phyloP scores from a whole-genome alignment of 805 yeast genomes.

The Trichomonascus vanleenenianus region DNA sequence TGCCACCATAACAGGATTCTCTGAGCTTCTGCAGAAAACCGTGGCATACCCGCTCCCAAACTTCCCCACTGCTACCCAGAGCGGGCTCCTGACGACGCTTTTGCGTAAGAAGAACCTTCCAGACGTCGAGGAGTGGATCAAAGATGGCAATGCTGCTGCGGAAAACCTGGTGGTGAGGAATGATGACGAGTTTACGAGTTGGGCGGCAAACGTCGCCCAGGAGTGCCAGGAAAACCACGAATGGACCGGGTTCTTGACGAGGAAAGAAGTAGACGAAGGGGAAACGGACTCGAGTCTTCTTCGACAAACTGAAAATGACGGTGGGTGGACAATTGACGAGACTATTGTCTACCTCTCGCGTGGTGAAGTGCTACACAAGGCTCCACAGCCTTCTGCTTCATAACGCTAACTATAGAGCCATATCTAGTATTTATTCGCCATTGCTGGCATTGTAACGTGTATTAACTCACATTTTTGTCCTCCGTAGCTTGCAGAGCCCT shows the following conservation, averaged over 20 bases:
- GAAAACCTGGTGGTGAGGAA: constrained; percentile 25
- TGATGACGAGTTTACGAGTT: constrained; percentile 62
- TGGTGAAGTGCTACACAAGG: constrained; percentile 11
- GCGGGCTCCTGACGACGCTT: constrained; percentile 73
- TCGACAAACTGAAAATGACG: constrained; percentile 4
- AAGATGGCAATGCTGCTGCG: constrained; percentile 33
- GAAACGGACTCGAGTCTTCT: constrained; percentile 9
- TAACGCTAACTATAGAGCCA: neutral
- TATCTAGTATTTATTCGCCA: neutral
- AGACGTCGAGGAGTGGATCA: constrained; percentile 83
- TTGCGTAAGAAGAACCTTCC: constrained; percentile 84
- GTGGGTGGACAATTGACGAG: constrained; percentile 14
- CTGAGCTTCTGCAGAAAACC: constrained; percentile 51
- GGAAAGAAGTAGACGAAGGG: constrained; percentile 37
- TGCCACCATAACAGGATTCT: constrained; percentile 52
- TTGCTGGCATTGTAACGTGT: no score
- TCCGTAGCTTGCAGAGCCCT: no score
- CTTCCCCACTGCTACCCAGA: constrained; percentile 81
- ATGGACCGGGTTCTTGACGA: constrained; percentile 54
- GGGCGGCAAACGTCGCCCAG: constrained; percentile 55
- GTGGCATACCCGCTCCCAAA: constrained; percentile 77
- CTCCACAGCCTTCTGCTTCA: no score
- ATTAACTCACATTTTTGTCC: no score
- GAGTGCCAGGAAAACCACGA: constrained; percentile 47
- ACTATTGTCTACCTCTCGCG: constrained; percentile 13